Conservation (phyloP, 306 rosid genomes). For the Dalbergia oliveri region DNA sequence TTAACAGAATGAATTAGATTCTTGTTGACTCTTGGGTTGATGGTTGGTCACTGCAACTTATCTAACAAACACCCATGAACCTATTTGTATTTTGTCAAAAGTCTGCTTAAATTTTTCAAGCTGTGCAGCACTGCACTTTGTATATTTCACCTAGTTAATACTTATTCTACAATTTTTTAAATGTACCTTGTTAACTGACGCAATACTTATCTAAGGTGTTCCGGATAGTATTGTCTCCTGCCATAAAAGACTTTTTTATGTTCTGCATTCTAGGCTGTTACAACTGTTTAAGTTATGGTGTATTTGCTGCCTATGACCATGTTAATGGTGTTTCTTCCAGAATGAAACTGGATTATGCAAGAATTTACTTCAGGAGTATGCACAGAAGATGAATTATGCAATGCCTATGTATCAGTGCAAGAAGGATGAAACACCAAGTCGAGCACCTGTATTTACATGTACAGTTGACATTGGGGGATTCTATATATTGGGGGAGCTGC, state of each 20-base stretch:
- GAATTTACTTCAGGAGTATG: slow-evolving; percentile 97
- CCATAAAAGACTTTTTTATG: neutral
- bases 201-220: slow-evolving; percentile 12
- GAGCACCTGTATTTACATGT: slow-evolving; percentile 66
- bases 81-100: slow-evolving; percentile 13
- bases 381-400: slow-evolving; percentile 97
- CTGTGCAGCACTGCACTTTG: neutral
- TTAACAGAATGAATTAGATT: neutral
- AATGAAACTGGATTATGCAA: slow-evolving; percentile 97
- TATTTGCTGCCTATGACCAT: slow-evolving; percentile 43
- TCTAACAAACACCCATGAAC: neutral
- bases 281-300: slow-evolving; percentile 17
- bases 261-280: slow-evolving; percentile 28
- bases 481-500: slow-evolving; percentile 86
- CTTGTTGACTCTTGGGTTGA: slow-evolving; percentile 8
- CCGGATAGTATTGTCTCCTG: slow-evolving; percentile 32
- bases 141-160: slow-evolving; percentile 9
- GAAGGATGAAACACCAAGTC: slow-evolving; percentile 69
- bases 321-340: slow-evolving; percentile 58
- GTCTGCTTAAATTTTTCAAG: neutral
- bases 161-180: slow-evolving; percentile 6
- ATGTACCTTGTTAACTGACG: neutral
- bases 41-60: neutral
- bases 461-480: slow-evolving; percentile 84
- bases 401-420: slow-evolving; percentile 79